A percentile compares a stretch with the other conserved stretches of the same genome.
Conservation (phyloP, 139 green algal species). For the Asterochloris erici region DNA sequence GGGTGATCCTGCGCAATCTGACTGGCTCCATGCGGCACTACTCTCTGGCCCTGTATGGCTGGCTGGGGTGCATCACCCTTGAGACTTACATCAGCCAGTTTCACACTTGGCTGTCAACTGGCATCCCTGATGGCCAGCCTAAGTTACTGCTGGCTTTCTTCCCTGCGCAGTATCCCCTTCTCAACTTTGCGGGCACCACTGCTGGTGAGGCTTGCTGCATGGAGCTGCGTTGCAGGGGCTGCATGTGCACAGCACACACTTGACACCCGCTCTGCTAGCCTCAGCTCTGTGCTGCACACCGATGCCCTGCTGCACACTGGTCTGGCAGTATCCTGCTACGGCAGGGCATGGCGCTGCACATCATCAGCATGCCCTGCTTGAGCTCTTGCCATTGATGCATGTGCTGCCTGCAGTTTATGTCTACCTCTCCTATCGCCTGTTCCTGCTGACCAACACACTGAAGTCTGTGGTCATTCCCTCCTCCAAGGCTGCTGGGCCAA, state of each 20-base stretch:
- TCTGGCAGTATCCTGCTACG: too few relatives aligned
- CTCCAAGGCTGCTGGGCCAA: conserved; percentile 71
- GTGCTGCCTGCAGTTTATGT: conserved; percentile 58
- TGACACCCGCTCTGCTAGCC: too few relatives aligned
- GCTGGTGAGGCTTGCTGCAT: conserved; percentile 39
- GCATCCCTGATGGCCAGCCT: conserved; percentile 82
- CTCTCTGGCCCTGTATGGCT: conserved; percentile 78
- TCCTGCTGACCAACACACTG: conserved; percentile 80
- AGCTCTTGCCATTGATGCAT: too few relatives aligned
- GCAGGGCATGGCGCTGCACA: too few relatives aligned
- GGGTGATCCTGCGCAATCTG: conserved; percentile 84
- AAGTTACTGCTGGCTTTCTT: conserved; percentile 81
- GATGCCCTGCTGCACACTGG: too few relatives aligned
- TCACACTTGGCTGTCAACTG: conserved; percentile 89
- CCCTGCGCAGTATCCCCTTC: conserved; percentile 72
- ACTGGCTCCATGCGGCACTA: conserved; percentile 64
- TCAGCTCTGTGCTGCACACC: too few relatives aligned
- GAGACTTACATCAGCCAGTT: conserved; percentile 94
- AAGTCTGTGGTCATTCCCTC: conserved; percentile 75
- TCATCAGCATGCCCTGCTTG: too few relatives aligned
- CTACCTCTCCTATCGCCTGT: conserved; percentile 77
- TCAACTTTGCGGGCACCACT: conserved; percentile 88
- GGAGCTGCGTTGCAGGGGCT: too few relatives aligned
- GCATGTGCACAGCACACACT: too few relatives aligned
- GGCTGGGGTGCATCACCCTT: conserved; percentile 96